Percentiles rank a stretch among this genome's conserved stretches.
Conservation (phyloP, 306 rosid species). For the Vigna trinervia region DNA sequence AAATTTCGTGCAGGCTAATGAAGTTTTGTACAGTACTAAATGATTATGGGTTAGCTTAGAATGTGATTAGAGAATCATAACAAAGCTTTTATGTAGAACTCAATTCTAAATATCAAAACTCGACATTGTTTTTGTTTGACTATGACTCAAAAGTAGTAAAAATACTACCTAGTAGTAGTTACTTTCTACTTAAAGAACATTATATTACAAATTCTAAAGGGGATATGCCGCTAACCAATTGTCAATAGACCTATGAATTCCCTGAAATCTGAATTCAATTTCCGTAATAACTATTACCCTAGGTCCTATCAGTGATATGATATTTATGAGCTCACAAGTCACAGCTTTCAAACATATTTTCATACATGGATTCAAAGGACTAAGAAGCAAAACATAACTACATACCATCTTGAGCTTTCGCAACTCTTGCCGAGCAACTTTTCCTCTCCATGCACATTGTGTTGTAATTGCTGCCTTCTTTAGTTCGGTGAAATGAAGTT, state of each 20-base stretch:
- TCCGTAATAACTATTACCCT: not conserved
- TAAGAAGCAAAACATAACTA: not conserved
- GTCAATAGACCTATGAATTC: not conserved
- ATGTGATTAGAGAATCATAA: not conserved
- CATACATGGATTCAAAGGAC: slow-evolving; percentile 24
- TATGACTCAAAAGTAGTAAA: slow-evolving; percentile 8
- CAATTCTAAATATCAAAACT: not conserved
- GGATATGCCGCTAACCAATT: slow-evolving; percentile 7
- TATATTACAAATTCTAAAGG: slow-evolving; percentile 3
- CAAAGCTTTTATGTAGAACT: not conserved
- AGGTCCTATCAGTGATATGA: slow-evolving; percentile 9
- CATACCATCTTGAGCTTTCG: slow-evolving; percentile 83
- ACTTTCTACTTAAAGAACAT: slow-evolving; percentile 29
- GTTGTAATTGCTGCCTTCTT: slow-evolving; percentile 82
- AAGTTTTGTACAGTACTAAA: not conserved
- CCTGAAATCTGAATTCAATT: slow-evolving; percentile 6
- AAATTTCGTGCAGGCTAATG: not conserved
- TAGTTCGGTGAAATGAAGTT: slow-evolving; percentile 56
- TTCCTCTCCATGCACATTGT: slow-evolving; percentile 94
- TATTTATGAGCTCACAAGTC: not conserved
- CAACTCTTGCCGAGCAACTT: slow-evolving; percentile 73
- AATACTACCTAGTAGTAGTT: not conserved
- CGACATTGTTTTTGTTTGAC: slow-evolving; percentile 9
- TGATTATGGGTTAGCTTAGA: not conserved
- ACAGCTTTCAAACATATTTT: slow-evolving; percentile 5